Base-by-base conservation (phyloP, 129 eudicot genomes). In the Flaveria ramosissima region DNA sequence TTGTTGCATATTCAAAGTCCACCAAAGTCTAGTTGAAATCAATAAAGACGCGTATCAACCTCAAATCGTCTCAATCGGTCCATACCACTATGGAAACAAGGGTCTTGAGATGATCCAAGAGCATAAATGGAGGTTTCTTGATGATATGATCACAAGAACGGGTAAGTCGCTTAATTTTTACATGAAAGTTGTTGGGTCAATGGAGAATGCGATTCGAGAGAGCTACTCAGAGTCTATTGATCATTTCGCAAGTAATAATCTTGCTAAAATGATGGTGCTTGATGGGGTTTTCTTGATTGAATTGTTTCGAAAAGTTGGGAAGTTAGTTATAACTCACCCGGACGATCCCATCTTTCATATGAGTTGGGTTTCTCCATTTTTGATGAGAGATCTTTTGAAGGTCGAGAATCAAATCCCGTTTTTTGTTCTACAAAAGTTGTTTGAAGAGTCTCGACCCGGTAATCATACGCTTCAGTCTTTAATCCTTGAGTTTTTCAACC, bases 201-300 rank as follows among this genome's bases (percentile, higher is more conserved):
- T 76, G 78, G 82, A 71, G 21, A 52, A 0, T 6, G 15, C 64
- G 17, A 82, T 82, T 50, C 52, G 82, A 63, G 70, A 77, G 15
- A 71, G 82, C 36, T 82, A 82, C 68, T 82, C 85, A 3, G 82
- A 82, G 68, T 70, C 73, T n/a, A 76, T 76, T 5, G 76, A 82
- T n/a, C 53, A 9, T 43, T 53, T 76, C 63, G 11, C 21, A 10
- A 62, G 39, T 2, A 48, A 62, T 60, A 78, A 82, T 43, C 85
- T 82, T 76, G 85, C 81, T 52, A 82, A 76, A 72, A 82, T 82
- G 82, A 82, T 82, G 85, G 82, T 82, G 45, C 82, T 82, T 70
- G 85, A 82, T 76, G 82, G 85, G 41, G 15, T 76, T 21, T 82
- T 82, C 43, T 70, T 82, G 55, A 76, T 82, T 30, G 85, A 82